Evolutionary conservation across 306 rosid species (phyloP), one percentile per base, ranked within the genome.

Genomic region (Quillaja saponaria): DNA sequence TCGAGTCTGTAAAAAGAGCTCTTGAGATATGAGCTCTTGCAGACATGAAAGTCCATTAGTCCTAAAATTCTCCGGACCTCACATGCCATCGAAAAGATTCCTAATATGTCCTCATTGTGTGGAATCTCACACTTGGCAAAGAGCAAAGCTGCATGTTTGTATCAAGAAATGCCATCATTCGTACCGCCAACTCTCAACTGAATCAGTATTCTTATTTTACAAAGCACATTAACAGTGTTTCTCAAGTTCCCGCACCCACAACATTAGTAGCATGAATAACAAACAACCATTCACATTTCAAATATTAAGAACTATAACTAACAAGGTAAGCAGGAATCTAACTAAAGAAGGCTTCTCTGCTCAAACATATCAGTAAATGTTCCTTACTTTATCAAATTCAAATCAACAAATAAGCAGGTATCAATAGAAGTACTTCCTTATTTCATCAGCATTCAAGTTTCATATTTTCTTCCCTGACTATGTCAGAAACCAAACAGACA

Each of bases 41-140:
- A 92, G 76, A 72, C 96, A 92, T 0, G 98, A 92, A 55, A 92
- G 98, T 56, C 95, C 96, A 74, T 88, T 82, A 56, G 88, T 83
- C 76, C 98, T 92, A 76, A 88, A 81, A 78, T 88, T 92, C 80
- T 37, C 60, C 78, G 86, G 69, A 89, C 87, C 76, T 82, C 98
- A 63, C 98, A 91, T 8, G 98, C 98, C 90, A 83, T 78, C 76
- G 88, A 72, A 81, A 91, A 91, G 31, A 91, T 91, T 58, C 90
- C 74, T 64, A 91, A 18, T 72, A 91, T 92, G 75, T 92, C 98
- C 34, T 88, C 98, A 69, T 88, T 92, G 10, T 86, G 85, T 2
- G 90, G 95, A 73, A 92, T 92, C 68, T 92, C 98, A 64, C 87
- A 72, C 84, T 88, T 34, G 95, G 77, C 79, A 88, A 72, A 10